phyloP scores from a whole-genome alignment of 768 basidiomycete genomes.

The Tremella mesenterica region DNA sequence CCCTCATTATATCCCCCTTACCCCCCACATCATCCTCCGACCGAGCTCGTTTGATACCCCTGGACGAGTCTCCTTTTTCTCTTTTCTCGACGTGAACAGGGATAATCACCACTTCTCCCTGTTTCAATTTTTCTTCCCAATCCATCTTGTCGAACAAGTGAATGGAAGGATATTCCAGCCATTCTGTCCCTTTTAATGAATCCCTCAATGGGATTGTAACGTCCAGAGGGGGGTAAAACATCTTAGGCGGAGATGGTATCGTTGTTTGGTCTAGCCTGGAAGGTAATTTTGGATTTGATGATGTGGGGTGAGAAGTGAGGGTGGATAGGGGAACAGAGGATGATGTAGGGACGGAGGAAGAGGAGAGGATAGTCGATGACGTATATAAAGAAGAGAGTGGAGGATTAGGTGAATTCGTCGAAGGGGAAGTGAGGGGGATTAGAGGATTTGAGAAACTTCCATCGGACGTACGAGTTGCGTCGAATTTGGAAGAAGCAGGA shows the following conservation, averaged over 20 bases:
- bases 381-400: too few relatives aligned
- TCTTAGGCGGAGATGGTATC: too few relatives aligned
- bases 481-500: too few relatives aligned
- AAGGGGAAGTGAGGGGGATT: too few relatives aligned
- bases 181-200: conserved; percentile 55
- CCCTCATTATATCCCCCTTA: too few relatives aligned
- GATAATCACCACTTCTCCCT: conserved; percentile 49
- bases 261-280: conserved; percentile 1
- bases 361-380: too few relatives aligned
- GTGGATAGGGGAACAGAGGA: conserved; percentile 20
- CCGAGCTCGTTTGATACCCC: too few relatives aligned
- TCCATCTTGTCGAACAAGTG: conserved; percentile 60
- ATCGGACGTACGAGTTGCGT: too few relatives aligned
- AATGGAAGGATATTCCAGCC: conserved; percentile 76
- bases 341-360: too few relatives aligned
- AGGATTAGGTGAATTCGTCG: too few relatives aligned
- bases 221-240: conserved; percentile 61
- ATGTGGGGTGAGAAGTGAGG: not conserved
- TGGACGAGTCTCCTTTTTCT: not conserved
- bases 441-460: too few relatives aligned
- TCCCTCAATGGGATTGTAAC: conserved; percentile 49
- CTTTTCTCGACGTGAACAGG: conserved; percentile 38
- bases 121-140: conserved; percentile 58
- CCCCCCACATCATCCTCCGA: not conserved
- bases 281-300: too few relatives aligned